A percentile compares a stretch with the other conserved stretches of the same genome.
Evolutionary conservation across 1,284 basidiomycete species (phyloP).

Genomic region (Naganishia albida): DNA sequence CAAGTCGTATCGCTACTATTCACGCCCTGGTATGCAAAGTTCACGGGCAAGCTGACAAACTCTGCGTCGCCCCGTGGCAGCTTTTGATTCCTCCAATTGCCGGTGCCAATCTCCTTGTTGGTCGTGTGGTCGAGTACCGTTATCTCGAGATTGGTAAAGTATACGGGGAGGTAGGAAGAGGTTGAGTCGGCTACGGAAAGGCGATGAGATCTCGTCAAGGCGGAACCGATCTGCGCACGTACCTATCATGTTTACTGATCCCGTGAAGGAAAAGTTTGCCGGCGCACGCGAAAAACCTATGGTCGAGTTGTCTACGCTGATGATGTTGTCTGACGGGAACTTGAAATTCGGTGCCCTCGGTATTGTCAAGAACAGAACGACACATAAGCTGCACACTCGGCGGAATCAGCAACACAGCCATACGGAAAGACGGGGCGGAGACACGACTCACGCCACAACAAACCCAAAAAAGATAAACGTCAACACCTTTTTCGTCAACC

Average conservation of each 20-base stretch:
- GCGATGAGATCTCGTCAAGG: constrained; percentile 2
- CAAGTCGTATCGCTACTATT: constrained; percentile 80
- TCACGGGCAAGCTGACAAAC: constrained; percentile 68
- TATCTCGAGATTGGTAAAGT: constrained; percentile 67
- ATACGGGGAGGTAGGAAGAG: constrained; percentile 70
- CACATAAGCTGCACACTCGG: constrained; percentile 59
- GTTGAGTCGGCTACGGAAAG: constrained; percentile 62
- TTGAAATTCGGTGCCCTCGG: constrained; percentile 73
- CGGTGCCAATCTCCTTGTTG: constrained; percentile 64
- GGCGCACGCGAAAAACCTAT: constrained; percentile 67
- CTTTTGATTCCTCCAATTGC: constrained; percentile 61
- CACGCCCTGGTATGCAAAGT: constrained; percentile 75
- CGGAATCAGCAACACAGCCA: no score
- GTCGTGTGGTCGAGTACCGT: constrained; percentile 63
- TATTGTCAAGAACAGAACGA: constrained; percentile 72
- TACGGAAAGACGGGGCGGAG: no score
- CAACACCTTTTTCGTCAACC: constrained; percentile 69
- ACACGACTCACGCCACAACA: constrained; percentile 62
- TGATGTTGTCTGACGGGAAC: constrained; percentile 58
- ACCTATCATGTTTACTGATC: constrained; percentile 66
- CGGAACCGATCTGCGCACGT: constrained; percentile 21
- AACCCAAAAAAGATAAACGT: constrained; percentile 68
- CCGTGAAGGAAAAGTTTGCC: constrained; percentile 83
- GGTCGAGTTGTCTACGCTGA: constrained; percentile 63
- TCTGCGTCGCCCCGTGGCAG: constrained; percentile 67